Evolutionary conservation across 2,329 filamentous ascomycete genomes (phyloP).

Genomic region (Stromatinia cepivora): DNA sequence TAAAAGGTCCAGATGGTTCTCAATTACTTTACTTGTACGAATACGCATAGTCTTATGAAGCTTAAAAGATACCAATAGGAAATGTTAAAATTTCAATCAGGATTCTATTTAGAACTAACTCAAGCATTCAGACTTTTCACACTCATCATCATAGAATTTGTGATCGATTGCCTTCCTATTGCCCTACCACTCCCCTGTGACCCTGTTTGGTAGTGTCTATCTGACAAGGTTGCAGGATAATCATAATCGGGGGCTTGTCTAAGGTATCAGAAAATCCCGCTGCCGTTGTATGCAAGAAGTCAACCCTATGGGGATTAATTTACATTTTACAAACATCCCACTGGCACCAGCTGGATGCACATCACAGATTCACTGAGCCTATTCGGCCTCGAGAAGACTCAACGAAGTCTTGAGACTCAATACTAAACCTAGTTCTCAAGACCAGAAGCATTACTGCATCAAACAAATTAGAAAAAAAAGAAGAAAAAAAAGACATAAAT

Average conservation of each 20-base stretch:
- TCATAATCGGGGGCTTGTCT: not conserved
- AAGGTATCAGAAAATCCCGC: slow-evolving; percentile 16
- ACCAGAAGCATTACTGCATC: not conserved
- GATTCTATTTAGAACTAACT: not conserved
- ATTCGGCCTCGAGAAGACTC: not conserved
- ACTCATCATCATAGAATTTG: not conserved
- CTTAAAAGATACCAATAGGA: not conserved
- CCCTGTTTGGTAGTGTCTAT: not conserved
- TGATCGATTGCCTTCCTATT: not conserved
- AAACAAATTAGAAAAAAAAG: not conserved
- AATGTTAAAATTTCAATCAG: not conserved
- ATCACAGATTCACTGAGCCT: slow-evolving; percentile 5
- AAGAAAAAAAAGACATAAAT: not conserved
- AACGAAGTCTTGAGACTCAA: not conserved
- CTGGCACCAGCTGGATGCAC: not conserved
- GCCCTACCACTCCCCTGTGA: slow-evolving; percentile 5
- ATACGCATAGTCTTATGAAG: not conserved
- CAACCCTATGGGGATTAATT: not conserved
- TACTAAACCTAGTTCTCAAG: not conserved
- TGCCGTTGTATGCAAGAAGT: not conserved
- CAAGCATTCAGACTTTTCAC: not conserved
- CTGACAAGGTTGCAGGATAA: slow-evolving; percentile 13
- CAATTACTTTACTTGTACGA: not conserved
- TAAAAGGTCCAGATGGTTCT: slow-evolving; percentile 4
- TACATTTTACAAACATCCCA: not conserved